Evolutionary conservation across 2,329 filamentous ascomycete species (phyloP).

Genomic region (Tolypocladium album): DNA sequence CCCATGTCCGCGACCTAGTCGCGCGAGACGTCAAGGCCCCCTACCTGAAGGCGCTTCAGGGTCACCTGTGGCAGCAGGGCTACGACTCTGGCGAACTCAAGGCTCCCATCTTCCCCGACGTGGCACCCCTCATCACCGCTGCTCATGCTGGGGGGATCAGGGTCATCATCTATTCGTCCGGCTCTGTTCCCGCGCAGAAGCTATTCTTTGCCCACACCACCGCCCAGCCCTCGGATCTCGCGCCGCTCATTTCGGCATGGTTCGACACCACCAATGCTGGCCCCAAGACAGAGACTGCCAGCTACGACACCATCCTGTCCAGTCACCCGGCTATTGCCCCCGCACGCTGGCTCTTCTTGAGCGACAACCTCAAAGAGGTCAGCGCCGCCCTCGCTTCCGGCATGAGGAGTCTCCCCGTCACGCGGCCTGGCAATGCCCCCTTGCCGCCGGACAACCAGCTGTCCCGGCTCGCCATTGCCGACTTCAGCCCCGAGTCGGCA

Average conservation of each 20-base stretch:
- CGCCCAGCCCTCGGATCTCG: constrained; percentile 47
- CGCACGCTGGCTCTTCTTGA: constrained; percentile 62
- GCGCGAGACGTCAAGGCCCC: constrained; percentile 61
- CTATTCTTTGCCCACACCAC: constrained; percentile 62
- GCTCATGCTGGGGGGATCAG: constrained; percentile 47
- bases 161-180: constrained; percentile 73
- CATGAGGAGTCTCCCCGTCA: constrained; percentile 52
- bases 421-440: constrained; percentile 59
- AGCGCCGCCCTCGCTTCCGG: constrained; percentile 50
- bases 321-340: constrained; percentile 30
- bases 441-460: constrained; percentile 39
- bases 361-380: constrained; percentile 66
- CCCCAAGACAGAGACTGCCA: constrained; percentile 54
- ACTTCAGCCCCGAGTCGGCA: constrained; percentile 19
- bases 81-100: constrained; percentile 60
- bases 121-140: constrained; percentile 47
- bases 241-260: constrained; percentile 49
- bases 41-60: constrained; percentile 71
- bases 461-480: constrained; percentile 20
- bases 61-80: constrained; percentile 66
- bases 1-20: constrained; percentile 62
- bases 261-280: constrained; percentile 79
- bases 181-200: constrained; percentile 71
- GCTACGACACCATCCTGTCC: constrained; percentile 55
- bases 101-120: constrained; percentile 66